These are phyloP conservation scores for Tulasnella calospora DNA, from an alignment of 768 basidiomycete species.

Conservation along the genomic window DNA sequence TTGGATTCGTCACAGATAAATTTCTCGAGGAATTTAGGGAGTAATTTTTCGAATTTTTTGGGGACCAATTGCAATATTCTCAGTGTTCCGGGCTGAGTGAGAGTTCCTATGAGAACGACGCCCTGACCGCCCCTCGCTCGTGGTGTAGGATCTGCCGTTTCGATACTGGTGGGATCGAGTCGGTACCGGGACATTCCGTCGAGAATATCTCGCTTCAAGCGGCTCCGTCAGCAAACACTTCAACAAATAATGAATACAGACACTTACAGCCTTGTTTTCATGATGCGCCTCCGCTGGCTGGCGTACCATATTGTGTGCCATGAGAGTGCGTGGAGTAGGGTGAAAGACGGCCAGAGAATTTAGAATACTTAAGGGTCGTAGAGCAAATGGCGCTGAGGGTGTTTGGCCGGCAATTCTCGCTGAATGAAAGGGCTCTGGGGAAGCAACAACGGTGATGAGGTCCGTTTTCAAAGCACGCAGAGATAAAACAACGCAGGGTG, in stretches of 20 bases:
- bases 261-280: background rate
- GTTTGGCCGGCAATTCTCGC: too few species aligned
- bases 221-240: background rate
- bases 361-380: too few species aligned
- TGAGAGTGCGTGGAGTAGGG: too few species aligned
- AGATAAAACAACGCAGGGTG: too few species aligned
- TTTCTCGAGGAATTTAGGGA: too few species aligned
- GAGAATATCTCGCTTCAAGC: background rate
- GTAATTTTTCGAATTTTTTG: background rate
- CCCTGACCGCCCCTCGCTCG: background rate
- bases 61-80: background rate
- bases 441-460: too few species aligned
- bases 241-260: background rate
- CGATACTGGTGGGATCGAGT: background rate
- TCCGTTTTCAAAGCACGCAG: too few species aligned
- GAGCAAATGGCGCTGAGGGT: too few species aligned
- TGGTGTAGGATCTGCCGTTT: background rate
- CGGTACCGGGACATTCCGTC: background rate
- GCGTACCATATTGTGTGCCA: background rate
- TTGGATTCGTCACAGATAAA: too few species aligned
- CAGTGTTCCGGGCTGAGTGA: background rate
- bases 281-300: background rate
- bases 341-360: too few species aligned
- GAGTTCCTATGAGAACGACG: background rate
- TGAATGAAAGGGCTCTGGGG: too few species aligned